Conservation (phyloP, 352 stramenopile genomes). For the Globisporangium paddicum region DNA sequence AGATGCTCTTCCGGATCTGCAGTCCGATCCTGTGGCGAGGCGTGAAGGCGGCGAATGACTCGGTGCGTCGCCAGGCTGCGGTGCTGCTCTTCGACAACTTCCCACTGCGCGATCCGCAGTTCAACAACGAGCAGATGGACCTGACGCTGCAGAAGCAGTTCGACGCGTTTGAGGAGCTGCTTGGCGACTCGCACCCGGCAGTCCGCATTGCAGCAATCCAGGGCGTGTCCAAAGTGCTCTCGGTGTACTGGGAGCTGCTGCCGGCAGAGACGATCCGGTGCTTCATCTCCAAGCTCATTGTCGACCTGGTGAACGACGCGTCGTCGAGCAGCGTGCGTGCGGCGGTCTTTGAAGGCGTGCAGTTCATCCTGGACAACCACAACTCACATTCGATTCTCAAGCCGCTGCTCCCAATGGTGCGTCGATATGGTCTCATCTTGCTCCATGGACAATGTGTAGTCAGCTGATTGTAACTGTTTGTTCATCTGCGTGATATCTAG, state of each 20-base stretch:
- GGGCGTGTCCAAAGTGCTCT: slow-evolving; percentile 77
- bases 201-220: slow-evolving; percentile 78
- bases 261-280: slow-evolving; percentile 75
- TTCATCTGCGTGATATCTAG: too few relatives aligned
- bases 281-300: slow-evolving; percentile 76
- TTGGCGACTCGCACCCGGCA: slow-evolving; percentile 68
- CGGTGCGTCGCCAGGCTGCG: slow-evolving; percentile 72
- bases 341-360: slow-evolving; percentile 78
- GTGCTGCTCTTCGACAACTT: slow-evolving; percentile 86
- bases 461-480: too few relatives aligned
- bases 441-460: too few relatives aligned
- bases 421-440: too few relatives aligned
- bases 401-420: slow-evolving; percentile 77
- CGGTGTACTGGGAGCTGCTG: slow-evolving; percentile 82
- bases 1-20: slow-evolving; percentile 82
- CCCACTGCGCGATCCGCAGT: slow-evolving; percentile 66
- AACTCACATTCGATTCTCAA: slow-evolving; percentile 83
- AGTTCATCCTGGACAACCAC: slow-evolving; percentile 86
- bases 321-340: slow-evolving; percentile 73
- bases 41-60: slow-evolving; percentile 80
- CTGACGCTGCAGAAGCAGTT: slow-evolving; percentile 79
- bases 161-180: slow-evolving; percentile 72
- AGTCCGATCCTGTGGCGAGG: slow-evolving; percentile 83
- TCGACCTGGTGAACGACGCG: slow-evolving; percentile 79
- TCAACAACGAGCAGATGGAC: slow-evolving; percentile 76